Base-by-base conservation (phyloP, 1,284 basidiomycete genomes). In the Pterulicium gracile region DNA sequence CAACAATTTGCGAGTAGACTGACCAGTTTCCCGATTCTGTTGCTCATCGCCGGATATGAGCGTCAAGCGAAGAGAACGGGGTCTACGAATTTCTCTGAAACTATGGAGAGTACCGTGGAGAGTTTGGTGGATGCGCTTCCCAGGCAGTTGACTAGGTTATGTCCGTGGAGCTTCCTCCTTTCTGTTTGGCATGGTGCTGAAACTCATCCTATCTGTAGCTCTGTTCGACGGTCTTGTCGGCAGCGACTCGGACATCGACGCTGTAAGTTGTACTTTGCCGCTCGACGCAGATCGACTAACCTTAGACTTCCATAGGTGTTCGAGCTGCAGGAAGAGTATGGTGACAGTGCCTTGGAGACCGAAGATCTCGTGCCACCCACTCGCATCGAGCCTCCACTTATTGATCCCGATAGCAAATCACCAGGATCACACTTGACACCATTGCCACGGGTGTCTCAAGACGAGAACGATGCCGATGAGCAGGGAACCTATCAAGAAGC, bases 1-100 rank as follows among this genome's bases (percentile, higher is more conserved):
- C n/a, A n/a, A n/a, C 12, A 17, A 44, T 47, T 47, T 47, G 54
- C 22, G 36, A 53, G 55, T 53, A 85, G 91, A 55, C 56, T 79
- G 12, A 90, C 91, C 3, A 91, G 82, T 54, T 85, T 94, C 54
- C 93, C 91, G 0, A 75, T 94, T n/a, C 66, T 96, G 34, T 64
- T 96, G 17, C 51, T 70, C 10, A 91, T 96, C 43, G 81, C 89
- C 0, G 65, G 85, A 44, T 92, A 91, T 58, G 91, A 95, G 62
- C 73, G 92, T 17, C 83, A 91, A 58, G 77, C 78, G 21, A 85
- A 79, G 64, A 72, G 61, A 17, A 70, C 66, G 3, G 75, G 77
- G 1, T 72, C 83, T 0, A 69, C 73, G 2, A 78, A 73, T 14
- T 76, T 92, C 54, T 77, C 79, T 51, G 88, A 92, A 52, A 86